Evolutionary conservation across 495 filamentous ascomycete genomes (phyloP).

Genomic region (Penicillium paradoxum): DNA sequence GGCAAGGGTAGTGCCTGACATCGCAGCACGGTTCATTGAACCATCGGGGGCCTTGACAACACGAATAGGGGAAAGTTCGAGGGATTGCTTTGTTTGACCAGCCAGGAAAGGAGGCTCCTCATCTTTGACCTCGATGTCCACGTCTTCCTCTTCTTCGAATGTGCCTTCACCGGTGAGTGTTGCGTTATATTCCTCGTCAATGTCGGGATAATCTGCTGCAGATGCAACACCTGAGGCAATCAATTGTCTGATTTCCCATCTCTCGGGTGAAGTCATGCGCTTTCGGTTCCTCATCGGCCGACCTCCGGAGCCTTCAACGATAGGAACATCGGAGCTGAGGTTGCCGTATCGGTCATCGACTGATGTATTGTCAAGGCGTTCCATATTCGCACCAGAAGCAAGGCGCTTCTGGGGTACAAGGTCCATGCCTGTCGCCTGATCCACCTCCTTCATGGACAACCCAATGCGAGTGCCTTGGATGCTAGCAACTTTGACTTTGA

Average conservation of each 20-base stretch:
- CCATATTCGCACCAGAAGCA: constrained; percentile 89
- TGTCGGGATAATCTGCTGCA: constrained; percentile 86
- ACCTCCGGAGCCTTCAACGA: constrained; percentile 60
- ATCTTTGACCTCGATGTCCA: constrained; percentile 94
- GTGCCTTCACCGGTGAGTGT: constrained; percentile 79
- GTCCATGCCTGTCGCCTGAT: constrained; percentile 84
- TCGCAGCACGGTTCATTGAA: constrained; percentile 88
- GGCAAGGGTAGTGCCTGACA: constrained; percentile 85
- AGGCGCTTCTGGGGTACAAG: constrained; percentile 74
- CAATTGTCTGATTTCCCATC: constrained; percentile 95
- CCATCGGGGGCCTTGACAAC: constrained; percentile 97
- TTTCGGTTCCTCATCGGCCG: constrained; percentile 63
- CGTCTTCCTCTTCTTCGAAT: constrained; percentile 93
- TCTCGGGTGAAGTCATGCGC: constrained; percentile 88
- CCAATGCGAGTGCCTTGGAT: constrained; percentile 77
- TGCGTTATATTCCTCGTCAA: constrained; percentile 90
- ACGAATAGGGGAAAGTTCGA: constrained; percentile 90
- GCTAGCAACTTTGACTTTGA: constrained; percentile 91
- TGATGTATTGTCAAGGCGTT: constrained; percentile 58
- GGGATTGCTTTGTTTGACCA: constrained; percentile 91
- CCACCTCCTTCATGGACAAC: constrained; percentile 95
- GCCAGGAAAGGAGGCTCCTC: constrained; percentile 96
- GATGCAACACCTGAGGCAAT: constrained; percentile 92
- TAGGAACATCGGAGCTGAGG: constrained; percentile 53
- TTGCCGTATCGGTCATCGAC: constrained; percentile 53